Evolutionary conservation across 345 rosid species (phyloP), one percentile per base, ranked within the genome.

Genomic region (Hypericum androsaemum): DNA sequence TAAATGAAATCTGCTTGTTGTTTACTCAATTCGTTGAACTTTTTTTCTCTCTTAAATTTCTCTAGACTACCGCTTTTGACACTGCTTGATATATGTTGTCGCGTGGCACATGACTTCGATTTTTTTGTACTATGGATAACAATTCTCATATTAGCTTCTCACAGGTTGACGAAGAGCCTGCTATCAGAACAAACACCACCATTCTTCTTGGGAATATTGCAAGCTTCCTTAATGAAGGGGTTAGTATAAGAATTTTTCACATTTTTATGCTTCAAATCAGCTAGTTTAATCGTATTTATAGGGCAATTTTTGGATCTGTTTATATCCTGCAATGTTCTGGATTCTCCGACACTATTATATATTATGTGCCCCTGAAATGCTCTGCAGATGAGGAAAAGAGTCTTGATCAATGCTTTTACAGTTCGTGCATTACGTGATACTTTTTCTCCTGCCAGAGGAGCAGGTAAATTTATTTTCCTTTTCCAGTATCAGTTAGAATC

Each of bases 131-230:
- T 39, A 36, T 46, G 14, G 58, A 49, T 52, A 46, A 48, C 48
- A 12, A 42, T 60, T 64, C 32, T 52, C 7, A 8, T 54, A 42
- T 66, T 54, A 35, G 67, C 28, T 54, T 64, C 48, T 66, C 48
- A 53, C 68, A 92, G 99, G 95, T 88, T 71, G 99, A 92, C 73
- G 99, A 92, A 74, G 99, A 92, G 67, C 84, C 99, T 53, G 97
- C 97, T 47, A 92, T 92, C 55, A 82, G 95, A 77, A 86, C 99
- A 58, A 92, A 88, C 72, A 88, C 97, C 63, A 92, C 99, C 58
- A 92, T 92, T 66, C 79, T 92, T 64, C 97, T 92, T 0, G 99
- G 99, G 48, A 92, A 92, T 69, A 92, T 92, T 62, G 94, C 95
- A 13, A 83, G 75, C 80, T 53, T 75, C 71, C 71, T 92, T 43